Evolutionary conservation across 768 basidiomycete genomes (phyloP), one percentile per base, ranked within the genome.

Genomic region (Cystobasidium onofrii): DNA sequence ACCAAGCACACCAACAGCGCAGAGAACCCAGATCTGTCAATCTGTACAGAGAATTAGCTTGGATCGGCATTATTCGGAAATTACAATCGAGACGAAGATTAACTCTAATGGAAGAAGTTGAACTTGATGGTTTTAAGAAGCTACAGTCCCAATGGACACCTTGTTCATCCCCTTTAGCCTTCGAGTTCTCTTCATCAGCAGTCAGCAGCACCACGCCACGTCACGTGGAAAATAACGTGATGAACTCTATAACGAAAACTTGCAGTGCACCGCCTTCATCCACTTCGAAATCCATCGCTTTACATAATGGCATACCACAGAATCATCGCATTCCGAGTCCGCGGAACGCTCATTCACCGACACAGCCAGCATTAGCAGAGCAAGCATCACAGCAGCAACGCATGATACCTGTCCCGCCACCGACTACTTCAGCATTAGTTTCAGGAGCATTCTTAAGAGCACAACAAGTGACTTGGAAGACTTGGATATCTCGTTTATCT

Each of bases 81-180:
- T 20, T 60, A 29, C 57, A 60, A 20, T 12, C 23, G 4, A 34
- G 63, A 29, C 36, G 17, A 13, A 34, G 63, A 9, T 27, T 64
- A 10, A 64, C 12, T 3, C 34, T 64, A 1, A 34, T 64, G 39
- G 63, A 64, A 23, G 63, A 64, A 36, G 33, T 64, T 12, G 63
- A 64, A 36, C 34, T 64, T 10, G 63, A 64, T 64, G 34, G 31
- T 15, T 64, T 64, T 25, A 36, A 64, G 63, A 27, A 36, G 6
- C 25, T 64, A 13, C 63, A 20, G 25, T 6, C 29, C 3, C 7
- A 33, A 2, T 39, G 57, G 31, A 61, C 15, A 44, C 46, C 39
- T 76, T 78, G 78, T 52, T 31, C 36, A 9, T 61, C 57, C 2
- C 31, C 31, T 15, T 18, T 33, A 6, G 31, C 57, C 17, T 23